Base-by-base conservation (phyloP, 371 early-diverging fungal species). In the Amoeboradix gromovi region DNA sequence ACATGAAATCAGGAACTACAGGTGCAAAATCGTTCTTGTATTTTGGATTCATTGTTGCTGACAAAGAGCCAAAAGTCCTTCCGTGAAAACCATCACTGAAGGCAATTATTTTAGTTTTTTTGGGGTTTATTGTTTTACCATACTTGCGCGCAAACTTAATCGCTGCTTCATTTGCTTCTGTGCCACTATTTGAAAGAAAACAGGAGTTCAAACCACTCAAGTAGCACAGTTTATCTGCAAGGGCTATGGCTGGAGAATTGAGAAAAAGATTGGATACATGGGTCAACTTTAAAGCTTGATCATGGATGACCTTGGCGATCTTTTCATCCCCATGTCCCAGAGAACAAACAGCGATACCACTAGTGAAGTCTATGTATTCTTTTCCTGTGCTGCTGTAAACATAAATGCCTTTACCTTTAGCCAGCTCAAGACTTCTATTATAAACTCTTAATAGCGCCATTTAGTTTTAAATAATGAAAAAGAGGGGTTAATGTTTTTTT, bases 41-140 rank as follows among this genome's bases (percentile, higher is more conserved):
- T 76, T 92, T 93, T 17, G 82, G 81, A 67, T 84, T 87, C 28
- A 86, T 86, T 0, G 95, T 94, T 17, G 89, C 91, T 5, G 89
- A 87, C 31, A 94, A 80, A 0, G 93, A 87, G 1, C 94, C 94
- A 84, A 93, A 82, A 29, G 90, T 83, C 29, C 95, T 88, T 71
- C 95, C 95, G 75, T 94, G 94, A 80, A 94, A 94, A 1, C 86
- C 91, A 71, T 89, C 83, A 12, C 76, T 79, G 74, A 92, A 94
- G 31, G 87, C 85, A 1, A 92, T 81, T 66, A 92, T 78, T 27
- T 73, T 70, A 48, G 48, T 48, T 22, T 48, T 48, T 22, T 48
- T 70, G 29, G 5, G 68, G 31, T 28, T 28, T 30, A 68, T 31
- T 12, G 68, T 88, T 88, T 48, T 86, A 90, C 77, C 31, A 48